A percentile compares a stretch with the other conserved stretches of the same genome.
Evolutionary conservation across 495 filamentous ascomycete genomes (phyloP).

Genomic region (Penicillium diatomitis): DNA sequence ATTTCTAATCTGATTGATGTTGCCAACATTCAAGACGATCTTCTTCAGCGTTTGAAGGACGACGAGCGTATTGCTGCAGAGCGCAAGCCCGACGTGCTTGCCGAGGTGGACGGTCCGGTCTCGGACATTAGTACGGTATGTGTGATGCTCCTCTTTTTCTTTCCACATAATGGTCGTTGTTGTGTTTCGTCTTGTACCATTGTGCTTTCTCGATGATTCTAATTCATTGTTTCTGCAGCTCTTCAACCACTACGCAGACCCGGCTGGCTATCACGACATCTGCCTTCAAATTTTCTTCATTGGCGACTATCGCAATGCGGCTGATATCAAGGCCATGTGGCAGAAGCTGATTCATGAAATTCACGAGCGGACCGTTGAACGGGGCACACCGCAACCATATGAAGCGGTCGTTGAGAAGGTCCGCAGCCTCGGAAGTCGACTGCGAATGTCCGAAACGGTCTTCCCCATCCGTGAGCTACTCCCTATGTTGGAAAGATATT

Average conservation of each 20-base stretch:
- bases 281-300: slow-evolving; percentile 82
- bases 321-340: slow-evolving; percentile 79
- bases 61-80: slow-evolving; percentile 58
- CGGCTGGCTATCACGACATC: slow-evolving; percentile 83
- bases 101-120: slow-evolving; percentile 64
- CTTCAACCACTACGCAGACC: slow-evolving; percentile 83
- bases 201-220: not conserved
- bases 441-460: slow-evolving; percentile 65
- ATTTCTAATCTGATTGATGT: slow-evolving; percentile 83
- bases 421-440: slow-evolving; percentile 66
- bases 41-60: slow-evolving; percentile 67
- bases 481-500: slow-evolving; percentile 69
- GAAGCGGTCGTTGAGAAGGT: slow-evolving; percentile 69
- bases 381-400: slow-evolving; percentile 55
- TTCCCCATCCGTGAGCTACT: slow-evolving; percentile 62
- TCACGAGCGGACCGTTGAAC: slow-evolving; percentile 51
- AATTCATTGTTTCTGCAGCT: slow-evolving; percentile 43
- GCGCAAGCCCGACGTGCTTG: slow-evolving; percentile 49
- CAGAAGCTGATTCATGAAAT: slow-evolving; percentile 62
- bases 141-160: slow-evolving; percentile 6
- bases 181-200: too few species aligned
- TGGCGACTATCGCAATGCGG: slow-evolving; percentile 76
- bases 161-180: not conserved
- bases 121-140: slow-evolving; percentile 64
- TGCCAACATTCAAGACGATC: slow-evolving; percentile 88